A percentile compares a stretch with the other conserved stretches of the same genome.
These are phyloP conservation scores for Arthrinium puccinioides DNA, from an alignment of 2,329 filamentous ascomycete species.

Conservation along the genomic window DNA sequence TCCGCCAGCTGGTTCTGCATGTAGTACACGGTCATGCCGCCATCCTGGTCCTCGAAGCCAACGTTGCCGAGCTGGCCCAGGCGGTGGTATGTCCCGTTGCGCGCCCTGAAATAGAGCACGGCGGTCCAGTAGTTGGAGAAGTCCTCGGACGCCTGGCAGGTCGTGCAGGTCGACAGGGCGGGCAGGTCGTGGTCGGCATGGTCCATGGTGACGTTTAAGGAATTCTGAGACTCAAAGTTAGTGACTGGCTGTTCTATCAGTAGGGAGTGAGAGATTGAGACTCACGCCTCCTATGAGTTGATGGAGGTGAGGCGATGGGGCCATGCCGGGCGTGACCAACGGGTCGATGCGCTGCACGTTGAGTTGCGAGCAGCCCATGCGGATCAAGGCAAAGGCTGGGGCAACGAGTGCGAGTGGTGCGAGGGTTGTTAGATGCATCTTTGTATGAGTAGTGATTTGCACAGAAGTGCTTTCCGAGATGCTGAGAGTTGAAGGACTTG, in stretches of 20 bases:
- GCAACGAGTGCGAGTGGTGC: neutral
- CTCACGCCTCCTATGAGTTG: slow-evolving; percentile 3
- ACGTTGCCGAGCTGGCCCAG: slow-evolving; percentile 18
- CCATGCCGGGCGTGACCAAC: slow-evolving; percentile 1
- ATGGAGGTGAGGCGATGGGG: slow-evolving; percentile 2
- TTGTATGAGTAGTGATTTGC: no score
- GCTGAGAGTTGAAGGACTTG: no score
- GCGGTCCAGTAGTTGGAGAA: slow-evolving; percentile 25
- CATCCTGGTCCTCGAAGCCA: slow-evolving; percentile 17
- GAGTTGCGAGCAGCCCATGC: slow-evolving; percentile 1
- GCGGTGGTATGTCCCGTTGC: slow-evolving; percentile 14
- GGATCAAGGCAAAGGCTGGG: neutral
- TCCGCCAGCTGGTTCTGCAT: slow-evolving; percentile 21
- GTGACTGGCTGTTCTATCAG: neutral
- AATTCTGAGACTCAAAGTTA: slow-evolving; percentile 9
- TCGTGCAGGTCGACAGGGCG: slow-evolving; percentile 18
- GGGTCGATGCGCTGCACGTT: slow-evolving; percentile 3
- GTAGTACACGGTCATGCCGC: slow-evolving; percentile 23
- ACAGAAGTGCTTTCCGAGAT: no score
- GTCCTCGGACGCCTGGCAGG: slow-evolving; percentile 25
- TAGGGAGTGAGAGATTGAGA: neutral
- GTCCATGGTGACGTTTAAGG: slow-evolving; percentile 17
- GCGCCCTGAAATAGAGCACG: slow-evolving; percentile 21
- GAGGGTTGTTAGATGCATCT: neutral
- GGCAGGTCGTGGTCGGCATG: slow-evolving; percentile 17